Conservation (phyloP, 306 rosid species). For the Cicer judaicum region DNA sequence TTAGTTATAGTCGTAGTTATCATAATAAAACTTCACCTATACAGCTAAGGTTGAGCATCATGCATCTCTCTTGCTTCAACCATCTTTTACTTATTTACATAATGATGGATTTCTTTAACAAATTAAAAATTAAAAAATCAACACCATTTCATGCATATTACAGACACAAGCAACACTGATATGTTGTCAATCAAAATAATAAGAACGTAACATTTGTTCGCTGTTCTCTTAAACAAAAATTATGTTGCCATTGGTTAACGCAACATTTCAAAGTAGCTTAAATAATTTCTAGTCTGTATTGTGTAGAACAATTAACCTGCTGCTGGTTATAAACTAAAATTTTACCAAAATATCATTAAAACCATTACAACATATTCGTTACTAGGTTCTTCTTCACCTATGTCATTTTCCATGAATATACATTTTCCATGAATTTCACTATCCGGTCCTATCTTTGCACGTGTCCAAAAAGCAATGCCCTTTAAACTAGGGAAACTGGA, state of each 20-base stretch:
- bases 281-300: constrained; percentile 30
- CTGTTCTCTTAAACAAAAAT: constrained; percentile 2
- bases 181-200: not conserved
- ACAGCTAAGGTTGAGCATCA: not conserved
- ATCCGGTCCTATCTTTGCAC: constrained; percentile 44
- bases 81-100: not conserved
- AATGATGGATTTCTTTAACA: not conserved
- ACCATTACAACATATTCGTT: not conserved
- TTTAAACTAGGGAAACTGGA: constrained; percentile 42
- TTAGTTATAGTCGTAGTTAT: too few species aligned
- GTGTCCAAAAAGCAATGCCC: constrained; percentile 41
- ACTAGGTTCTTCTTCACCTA: constrained; percentile 38
- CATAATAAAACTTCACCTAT: too few species aligned
- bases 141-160: not conserved
- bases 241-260: not conserved
- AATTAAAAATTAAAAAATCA: not conserved
- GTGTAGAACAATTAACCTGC: constrained; percentile 8
- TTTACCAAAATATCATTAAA: constrained; percentile 37
- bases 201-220: not conserved
- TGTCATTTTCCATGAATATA: constrained; percentile 47
- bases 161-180: not conserved
- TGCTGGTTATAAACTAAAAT: constrained; percentile 8
- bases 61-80: not conserved
- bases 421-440: constrained; percentile 44
- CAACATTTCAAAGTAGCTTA: constrained; percentile 8